These are phyloP conservation scores for Ascobolus immersus DNA, from an alignment of 495 filamentous ascomycete species.

Conservation along the genomic window DNA sequence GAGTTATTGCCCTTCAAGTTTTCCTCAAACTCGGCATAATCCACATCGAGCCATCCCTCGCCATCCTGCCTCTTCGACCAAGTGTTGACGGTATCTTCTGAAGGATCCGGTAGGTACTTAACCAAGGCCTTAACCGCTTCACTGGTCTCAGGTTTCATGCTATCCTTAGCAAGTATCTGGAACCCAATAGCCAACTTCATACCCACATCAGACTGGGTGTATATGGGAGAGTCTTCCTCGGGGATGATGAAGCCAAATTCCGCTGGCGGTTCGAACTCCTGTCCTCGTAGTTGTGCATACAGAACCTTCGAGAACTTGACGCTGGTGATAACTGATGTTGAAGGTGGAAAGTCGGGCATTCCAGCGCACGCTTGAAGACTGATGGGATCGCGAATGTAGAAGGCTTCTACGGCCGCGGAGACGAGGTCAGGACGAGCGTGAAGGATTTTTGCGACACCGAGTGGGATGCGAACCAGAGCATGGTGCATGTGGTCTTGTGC, in stretches of 20 bases:
- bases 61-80: conserved; percentile 53
- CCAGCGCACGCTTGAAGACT: conserved; percentile 24
- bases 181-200: conserved; percentile 81
- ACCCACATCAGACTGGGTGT: conserved; percentile 38
- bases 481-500: conserved; percentile 44
- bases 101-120: conserved; percentile 34
- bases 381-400: conserved; percentile 75
- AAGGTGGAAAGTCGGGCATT: conserved; percentile 31
- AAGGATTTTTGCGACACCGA: conserved; percentile 58
- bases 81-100: conserved; percentile 31
- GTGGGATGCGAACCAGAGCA: conserved; percentile 43
- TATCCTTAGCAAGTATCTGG: conserved; percentile 45
- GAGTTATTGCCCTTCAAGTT: conserved; percentile 37
- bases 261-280: conserved; percentile 47
- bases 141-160: not conserved
- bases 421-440: conserved; percentile 46
- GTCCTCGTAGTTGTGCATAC: conserved; percentile 76
- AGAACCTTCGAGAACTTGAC: conserved; percentile 65
- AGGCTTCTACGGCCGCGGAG: conserved; percentile 64
- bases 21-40: conserved; percentile 63
- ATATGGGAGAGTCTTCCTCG: conserved; percentile 16
- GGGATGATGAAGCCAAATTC: conserved; percentile 3
- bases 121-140: conserved; percentile 35
- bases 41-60: conserved; percentile 83
- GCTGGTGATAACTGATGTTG: conserved; percentile 53